Evolutionary conservation across 441 rosid genomes (phyloP).

Genomic region (Flueggea neowawraea): DNA sequence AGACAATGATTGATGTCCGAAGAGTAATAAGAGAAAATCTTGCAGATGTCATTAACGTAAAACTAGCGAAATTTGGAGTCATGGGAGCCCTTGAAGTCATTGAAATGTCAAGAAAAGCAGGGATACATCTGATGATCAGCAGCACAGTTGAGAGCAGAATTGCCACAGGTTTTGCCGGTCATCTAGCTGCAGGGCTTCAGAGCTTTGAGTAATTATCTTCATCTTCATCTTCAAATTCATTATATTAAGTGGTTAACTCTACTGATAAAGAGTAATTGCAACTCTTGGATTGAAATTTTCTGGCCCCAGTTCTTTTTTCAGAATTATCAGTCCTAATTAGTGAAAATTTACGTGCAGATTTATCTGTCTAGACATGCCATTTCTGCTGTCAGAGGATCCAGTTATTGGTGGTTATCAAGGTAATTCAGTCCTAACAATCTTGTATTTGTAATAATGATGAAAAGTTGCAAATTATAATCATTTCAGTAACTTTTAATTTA

Average conservation of each 20-base stretch:
- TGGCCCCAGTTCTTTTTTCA: no score
- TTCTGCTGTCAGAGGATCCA: conserved; percentile 86
- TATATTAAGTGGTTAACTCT: conserved; percentile 12
- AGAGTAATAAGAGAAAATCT: conserved; percentile 56
- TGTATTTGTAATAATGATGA: no score
- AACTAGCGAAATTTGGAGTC: conserved; percentile 87
- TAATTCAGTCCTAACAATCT: conserved; percentile 14
- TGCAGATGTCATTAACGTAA: conserved; percentile 78
- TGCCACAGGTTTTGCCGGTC: conserved; percentile 97
- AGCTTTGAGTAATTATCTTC: conserved; percentile 52
- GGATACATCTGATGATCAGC: conserved; percentile 77
- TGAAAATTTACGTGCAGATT: conserved; percentile 35
- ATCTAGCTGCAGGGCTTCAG: conserved; percentile 89
- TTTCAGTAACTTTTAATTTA: background rate
- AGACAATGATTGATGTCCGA: conserved; percentile 58
- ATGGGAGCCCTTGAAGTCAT: conserved; percentile 74
- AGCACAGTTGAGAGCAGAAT: conserved; percentile 96
- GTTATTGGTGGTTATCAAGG: conserved; percentile 87
- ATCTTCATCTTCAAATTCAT: no score
- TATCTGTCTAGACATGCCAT: conserved; percentile 83
- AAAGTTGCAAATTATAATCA: no score
- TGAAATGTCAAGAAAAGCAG: conserved; percentile 54
- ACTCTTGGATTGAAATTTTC: background rate
- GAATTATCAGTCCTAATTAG: no score
- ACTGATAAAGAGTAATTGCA: background rate